Percentiles rank a stretch among this genome's conserved stretches.
These are phyloP conservation scores for Neonectria coccinea DNA, from an alignment of 2,329 filamentous ascomycete genomes.

Conservation along the genomic window DNA sequence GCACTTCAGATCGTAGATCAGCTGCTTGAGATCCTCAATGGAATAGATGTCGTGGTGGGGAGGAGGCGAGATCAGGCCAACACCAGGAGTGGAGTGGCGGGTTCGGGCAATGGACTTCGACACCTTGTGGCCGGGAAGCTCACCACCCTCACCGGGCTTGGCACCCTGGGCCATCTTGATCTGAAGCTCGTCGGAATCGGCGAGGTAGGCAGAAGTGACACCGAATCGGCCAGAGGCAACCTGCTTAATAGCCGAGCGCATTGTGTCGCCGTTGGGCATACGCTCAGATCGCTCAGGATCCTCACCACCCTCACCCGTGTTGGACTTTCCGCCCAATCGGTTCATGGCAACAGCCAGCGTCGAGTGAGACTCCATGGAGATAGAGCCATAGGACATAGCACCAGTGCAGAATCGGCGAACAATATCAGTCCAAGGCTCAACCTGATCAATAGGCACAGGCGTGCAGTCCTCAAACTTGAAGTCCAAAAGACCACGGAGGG, in stretches of 20 bases:
- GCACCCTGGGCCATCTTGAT: conserved; percentile 99
- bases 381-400: conserved; percentile 98
- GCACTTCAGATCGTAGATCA: conserved; percentile 98
- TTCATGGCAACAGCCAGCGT: conserved; percentile 98
- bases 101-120: conserved; percentile 94
- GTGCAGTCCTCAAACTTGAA: conserved; percentile 92
- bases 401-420: conserved; percentile 96
- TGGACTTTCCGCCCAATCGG: conserved; percentile 93
- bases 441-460: conserved; percentile 93
- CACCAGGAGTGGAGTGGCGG: conserved; percentile 94
- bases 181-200: conserved; percentile 94
- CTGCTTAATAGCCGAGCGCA: conserved; percentile 98
- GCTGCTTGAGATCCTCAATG: conserved; percentile 96
- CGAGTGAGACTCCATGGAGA: conserved; percentile 98
- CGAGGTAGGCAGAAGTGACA: conserved; percentile 93
- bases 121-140: conserved; percentile 96
- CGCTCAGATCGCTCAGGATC: conserved; percentile 89
- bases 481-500: conserved; percentile 91
- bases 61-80: conserved; percentile 94
- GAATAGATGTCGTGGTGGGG: conserved; percentile 99
- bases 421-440: conserved; percentile 98
- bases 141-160: conserved; percentile 97
- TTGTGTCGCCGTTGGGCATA: conserved; percentile 92
- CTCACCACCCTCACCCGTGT: conserved; percentile 97
- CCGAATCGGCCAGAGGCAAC: conserved; percentile 96